Evolutionary conservation across 2,329 filamentous ascomycete genomes (phyloP).

Genomic region (Penicillium sp.): DNA sequence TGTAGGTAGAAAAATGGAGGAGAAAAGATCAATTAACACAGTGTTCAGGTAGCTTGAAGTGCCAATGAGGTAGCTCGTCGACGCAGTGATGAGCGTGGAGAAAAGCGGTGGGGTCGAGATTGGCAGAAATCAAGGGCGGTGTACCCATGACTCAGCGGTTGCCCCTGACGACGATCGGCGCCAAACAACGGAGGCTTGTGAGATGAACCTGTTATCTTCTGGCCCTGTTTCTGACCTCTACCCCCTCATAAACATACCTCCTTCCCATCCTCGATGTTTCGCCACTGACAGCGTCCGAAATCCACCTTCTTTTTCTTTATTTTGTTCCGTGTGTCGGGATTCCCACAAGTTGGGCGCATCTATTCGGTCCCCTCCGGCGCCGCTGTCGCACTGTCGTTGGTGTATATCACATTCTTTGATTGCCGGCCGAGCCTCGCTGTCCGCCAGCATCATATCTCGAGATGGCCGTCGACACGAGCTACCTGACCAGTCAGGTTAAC

Average conservation of each 20-base stretch:
- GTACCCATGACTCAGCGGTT: constrained; percentile 34
- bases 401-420: constrained; percentile 17
- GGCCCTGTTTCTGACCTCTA: constrained; percentile 8
- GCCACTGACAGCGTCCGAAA: constrained; percentile 13
- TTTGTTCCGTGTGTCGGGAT: constrained; percentile 17
- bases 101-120: constrained; percentile 27
- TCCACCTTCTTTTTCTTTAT: constrained; percentile 20
- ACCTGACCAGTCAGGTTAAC: constrained; percentile 91
- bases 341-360: constrained; percentile 16
- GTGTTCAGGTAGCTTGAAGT: constrained; percentile 8
- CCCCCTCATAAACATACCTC: constrained; percentile 25
- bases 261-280: constrained; percentile 17
- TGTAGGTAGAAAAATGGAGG: neutral
- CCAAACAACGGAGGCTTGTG: constrained; percentile 30
- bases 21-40: neutral
- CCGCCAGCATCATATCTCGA: constrained; percentile 7
- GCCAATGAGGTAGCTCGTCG: constrained; percentile 14
- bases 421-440: constrained; percentile 2
- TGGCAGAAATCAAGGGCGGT: constrained; percentile 31
- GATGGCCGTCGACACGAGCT: constrained; percentile 78
- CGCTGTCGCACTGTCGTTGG: constrained; percentile 14
- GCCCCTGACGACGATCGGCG: constrained; percentile 31
- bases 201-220: constrained; percentile 24
- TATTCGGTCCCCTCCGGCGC: constrained; percentile 17
- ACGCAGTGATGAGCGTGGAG: constrained; percentile 11